Evolutionary conservation across 2,329 filamentous ascomycete species (phyloP).

Genomic region (Sporothrix humicola): DNA sequence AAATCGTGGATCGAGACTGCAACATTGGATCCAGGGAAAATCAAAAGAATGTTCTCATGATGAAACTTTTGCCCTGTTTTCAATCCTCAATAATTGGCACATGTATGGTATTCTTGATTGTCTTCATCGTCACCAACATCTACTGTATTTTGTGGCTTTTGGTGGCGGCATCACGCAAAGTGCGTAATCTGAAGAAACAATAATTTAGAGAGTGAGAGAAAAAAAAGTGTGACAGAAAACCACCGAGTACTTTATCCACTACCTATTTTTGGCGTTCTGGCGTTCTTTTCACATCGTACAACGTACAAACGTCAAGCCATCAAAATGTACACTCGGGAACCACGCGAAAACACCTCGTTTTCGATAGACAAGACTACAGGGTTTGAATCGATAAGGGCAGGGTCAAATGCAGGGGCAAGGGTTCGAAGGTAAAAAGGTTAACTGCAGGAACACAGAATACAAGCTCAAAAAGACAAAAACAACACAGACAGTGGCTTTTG

Average conservation of each 20-base stretch:
- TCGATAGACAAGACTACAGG: slow-evolving; percentile 16
- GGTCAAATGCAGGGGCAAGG: background rate
- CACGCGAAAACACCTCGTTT: slow-evolving; percentile 9
- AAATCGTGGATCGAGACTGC: background rate
- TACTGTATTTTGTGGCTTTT: background rate
- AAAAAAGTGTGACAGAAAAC: too few species aligned
- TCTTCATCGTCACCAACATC: background rate
- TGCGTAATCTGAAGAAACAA: background rate
- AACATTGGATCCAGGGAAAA: background rate
- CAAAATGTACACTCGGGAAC: background rate
- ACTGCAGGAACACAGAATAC: background rate
- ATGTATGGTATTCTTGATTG: background rate
- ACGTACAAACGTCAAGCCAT: background rate
- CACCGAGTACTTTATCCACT: too few species aligned
- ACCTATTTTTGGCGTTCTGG: background rate
- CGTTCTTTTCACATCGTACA: background rate
- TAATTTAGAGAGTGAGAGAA: too few species aligned
- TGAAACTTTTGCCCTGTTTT: too few species aligned
- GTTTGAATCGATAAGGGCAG: background rate
- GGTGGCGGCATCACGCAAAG: background rate
- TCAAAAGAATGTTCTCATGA: too few species aligned
- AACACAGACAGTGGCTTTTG: background rate
- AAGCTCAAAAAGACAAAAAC: too few species aligned
- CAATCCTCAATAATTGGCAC: background rate
- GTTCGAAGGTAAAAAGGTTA: background rate